Base-by-base conservation (phyloP, 202 grass and related monocot species). In the Sporobolus alterniflorus region DNA sequence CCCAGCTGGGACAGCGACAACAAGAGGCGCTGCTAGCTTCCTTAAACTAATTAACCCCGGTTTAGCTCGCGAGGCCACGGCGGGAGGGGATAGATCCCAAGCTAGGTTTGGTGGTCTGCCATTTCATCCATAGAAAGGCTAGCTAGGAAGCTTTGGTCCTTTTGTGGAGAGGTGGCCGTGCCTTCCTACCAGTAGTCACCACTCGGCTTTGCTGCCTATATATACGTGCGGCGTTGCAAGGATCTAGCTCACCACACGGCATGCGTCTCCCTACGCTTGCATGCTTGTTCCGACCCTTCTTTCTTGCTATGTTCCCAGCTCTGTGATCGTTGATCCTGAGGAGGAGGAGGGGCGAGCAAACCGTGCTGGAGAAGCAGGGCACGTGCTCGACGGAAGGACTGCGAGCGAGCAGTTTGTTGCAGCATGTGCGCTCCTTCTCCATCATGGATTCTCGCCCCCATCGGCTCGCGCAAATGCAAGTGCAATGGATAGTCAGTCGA, bases 301-400 rank as follows among this genome's bases (percentile, higher is more conserved):
- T 61, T 32, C 12, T 32, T 17, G 29, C 26, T 32, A 39, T 4
- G 36, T 39, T 39, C n/a, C n/a, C 36, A 39, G 36, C 36, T 39
- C 6, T 8, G 36, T 39, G 6, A 8, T 48, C 13, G 8, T 7
- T 21, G 11, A 49, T 8, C 52, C 24, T 3, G 49, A 8, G 3
- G 1, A 73, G 89, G n/a, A 69, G 50, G 24, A 73, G 89, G 89
- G 81, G 77, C 64, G 81, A 84, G 81, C 41, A 88, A 78, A 85
- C 81, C 66, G 48, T 91, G 89, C 85, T 85, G 84, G 89, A 88
- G 89, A 91, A 91, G 89, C 81, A 91, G 89, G 89, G 77, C 89
- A 85, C 89, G 89, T 91, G 89, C 85, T 91, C 64, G 50, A 65
- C 32, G 41, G 31, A 22, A 66, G 22, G 24, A 6, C 22, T 56